Base-by-base conservation (phyloP, 768 basidiomycete genomes). In the Psilocybe cubensis region DNA sequence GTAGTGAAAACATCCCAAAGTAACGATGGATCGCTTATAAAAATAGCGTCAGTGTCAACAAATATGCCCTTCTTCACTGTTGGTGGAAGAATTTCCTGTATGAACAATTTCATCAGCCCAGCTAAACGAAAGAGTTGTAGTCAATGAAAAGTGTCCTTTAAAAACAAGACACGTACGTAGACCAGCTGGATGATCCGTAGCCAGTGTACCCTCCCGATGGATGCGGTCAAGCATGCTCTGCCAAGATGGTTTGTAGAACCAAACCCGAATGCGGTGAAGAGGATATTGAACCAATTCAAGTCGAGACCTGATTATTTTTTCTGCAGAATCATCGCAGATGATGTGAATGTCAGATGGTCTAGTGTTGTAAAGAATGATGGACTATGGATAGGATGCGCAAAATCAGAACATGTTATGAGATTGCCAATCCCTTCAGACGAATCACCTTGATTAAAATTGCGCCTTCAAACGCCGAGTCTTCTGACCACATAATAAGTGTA, bases 81-180 rank as follows among this genome's bases (percentile, higher is more conserved):
- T 4, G 70, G 57, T 4, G 81, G 80, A 44, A 82, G 64, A 12
- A 82, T 74, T 63, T 83, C 80, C 59, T 82, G 81, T 42, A 82
- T 72, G 66, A 83, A 81, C 18, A 83, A 70, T 62, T 83, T 82
- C 78, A 82, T 79, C 40, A 82, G 73, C 1, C 81, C 81, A 49
- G 77, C 80, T 82, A 47, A 11, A 52, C 27, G 11, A 40, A 35
- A 10, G 42, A 25, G 46, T 48, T 33, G 18, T 21, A 20, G 45
- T 48, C 11, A 33, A 20, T 33, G 25, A 18, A 11, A 28, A 12
- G 12, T 21, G 45, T 20, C 21, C 10, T 49, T n/a, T 42, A 21
- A 9, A 23, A 38, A 35, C 23, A 21, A 28, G 27, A 44, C 9
- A 79, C 81, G 61, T 60, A 83, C 80, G 74, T 49, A 75, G 65